These are phyloP conservation scores for Phialemoniopsis sp. DNA, from an alignment of 2,329 filamentous ascomycete species.

Conservation along the genomic window DNA sequence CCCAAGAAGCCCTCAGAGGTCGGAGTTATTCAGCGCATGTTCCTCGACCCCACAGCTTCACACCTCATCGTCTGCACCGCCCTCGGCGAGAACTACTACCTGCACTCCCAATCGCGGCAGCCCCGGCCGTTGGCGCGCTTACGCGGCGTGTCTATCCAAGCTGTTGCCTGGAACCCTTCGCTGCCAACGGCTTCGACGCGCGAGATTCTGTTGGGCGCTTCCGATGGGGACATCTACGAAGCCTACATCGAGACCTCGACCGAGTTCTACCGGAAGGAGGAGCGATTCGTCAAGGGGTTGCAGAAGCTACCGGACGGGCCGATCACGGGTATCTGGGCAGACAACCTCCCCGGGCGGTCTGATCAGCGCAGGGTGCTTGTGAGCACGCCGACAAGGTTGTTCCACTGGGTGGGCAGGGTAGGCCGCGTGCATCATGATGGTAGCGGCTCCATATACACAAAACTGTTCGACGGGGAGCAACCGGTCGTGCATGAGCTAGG, in stretches of 20 bases:
- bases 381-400: slow-evolving; percentile 70
- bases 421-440: slow-evolving; percentile 69
- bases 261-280: slow-evolving; percentile 93
- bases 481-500: slow-evolving; percentile 72
- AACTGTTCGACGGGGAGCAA: slow-evolving; percentile 82
- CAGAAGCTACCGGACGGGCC: slow-evolving; percentile 80
- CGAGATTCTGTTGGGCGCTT: slow-evolving; percentile 86
- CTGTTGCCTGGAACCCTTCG: slow-evolving; percentile 91
- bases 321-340: slow-evolving; percentile 82
- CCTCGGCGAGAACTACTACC: slow-evolving; percentile 93
- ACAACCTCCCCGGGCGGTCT: slow-evolving; percentile 59
- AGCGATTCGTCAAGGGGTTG: slow-evolving; percentile 82
- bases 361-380: slow-evolving; percentile 77
- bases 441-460: slow-evolving; percentile 79
- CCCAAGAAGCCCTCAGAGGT: slow-evolving; percentile 90
- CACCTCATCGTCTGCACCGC: slow-evolving; percentile 90
- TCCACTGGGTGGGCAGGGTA: slow-evolving; percentile 77
- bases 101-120: slow-evolving; percentile 89
- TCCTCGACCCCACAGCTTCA: slow-evolving; percentile 93
- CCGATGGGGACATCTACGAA: slow-evolving; percentile 95
- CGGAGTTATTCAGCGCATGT: slow-evolving; percentile 91
- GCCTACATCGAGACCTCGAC: slow-evolving; percentile 90
- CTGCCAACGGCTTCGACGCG: slow-evolving; percentile 89
- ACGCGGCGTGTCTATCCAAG: slow-evolving; percentile 83
- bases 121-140: slow-evolving; percentile 78